Conservation (phyloP, 1,139 yeast genomes). For the Protomyces inouyei region DNA sequence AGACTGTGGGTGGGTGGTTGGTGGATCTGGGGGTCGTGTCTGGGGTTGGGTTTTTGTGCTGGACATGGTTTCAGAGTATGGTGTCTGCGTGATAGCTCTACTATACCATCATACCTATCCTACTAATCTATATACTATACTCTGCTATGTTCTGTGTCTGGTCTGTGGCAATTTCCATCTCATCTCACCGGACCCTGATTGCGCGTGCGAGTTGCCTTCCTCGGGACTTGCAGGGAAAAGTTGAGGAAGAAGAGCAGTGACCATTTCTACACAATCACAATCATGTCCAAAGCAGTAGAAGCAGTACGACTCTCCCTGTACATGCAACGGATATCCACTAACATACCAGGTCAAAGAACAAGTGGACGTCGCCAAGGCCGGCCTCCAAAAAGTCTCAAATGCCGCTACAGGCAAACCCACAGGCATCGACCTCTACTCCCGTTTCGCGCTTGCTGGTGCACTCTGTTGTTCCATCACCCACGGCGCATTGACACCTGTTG, state of each 20-base stretch:
- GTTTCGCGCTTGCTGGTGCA: constrained; percentile 31
- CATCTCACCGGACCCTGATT: constrained; percentile 31
- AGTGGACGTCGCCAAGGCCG: constrained; percentile 6
- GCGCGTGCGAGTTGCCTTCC: constrained; percentile 1
- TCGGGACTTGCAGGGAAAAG: constrained; percentile 31
- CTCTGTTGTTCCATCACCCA: constrained; percentile 30
- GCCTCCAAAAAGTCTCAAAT: constrained; percentile 9
- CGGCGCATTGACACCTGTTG: constrained; percentile 30
- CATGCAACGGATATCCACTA: background rate
- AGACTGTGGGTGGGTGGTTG: background rate
- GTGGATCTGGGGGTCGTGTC: background rate
- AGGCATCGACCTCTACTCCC: constrained; percentile 29
- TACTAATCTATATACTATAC: constrained; percentile 35
- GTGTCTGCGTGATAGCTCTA: background rate
- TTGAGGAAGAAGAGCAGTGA: constrained; percentile 30
- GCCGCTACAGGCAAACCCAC: constrained; percentile 16
- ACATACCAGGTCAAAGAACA: constrained; percentile 17
- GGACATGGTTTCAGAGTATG: background rate
- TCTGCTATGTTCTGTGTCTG: constrained; percentile 29
- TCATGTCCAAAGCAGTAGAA: background rate
- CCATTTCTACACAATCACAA: background rate
- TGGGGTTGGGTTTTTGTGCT: background rate
- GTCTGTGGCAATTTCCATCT: background rate
- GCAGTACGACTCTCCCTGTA: background rate
- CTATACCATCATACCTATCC: too few relatives aligned